These are phyloP conservation scores for Alternaria sp. DNA, from an alignment of 2,329 filamentous ascomycete species.

Conservation along the genomic window DNA sequence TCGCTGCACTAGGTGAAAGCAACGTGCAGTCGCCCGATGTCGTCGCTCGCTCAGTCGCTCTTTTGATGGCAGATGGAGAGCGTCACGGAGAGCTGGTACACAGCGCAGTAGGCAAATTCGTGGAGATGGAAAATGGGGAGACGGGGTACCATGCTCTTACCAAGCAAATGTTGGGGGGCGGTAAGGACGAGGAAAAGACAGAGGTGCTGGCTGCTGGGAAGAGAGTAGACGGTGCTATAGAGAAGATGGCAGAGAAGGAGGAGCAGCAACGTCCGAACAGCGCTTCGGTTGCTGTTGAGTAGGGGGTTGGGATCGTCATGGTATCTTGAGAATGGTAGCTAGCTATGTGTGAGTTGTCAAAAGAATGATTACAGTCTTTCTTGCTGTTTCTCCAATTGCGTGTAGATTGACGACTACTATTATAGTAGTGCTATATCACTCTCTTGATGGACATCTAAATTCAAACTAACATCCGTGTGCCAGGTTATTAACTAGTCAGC, in stretches of 20 bases:
- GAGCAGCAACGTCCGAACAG: background rate
- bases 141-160: conserved; percentile 31
- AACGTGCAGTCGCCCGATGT: conserved; percentile 36
- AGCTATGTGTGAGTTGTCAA: background rate
- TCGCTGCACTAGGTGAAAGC: conserved; percentile 28
- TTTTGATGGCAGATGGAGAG: conserved; percentile 41
- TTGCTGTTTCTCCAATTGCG: too few species aligned
- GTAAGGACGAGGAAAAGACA: conserved; percentile 6
- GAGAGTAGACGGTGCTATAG: conserved; percentile 3
- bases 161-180: conserved; percentile 28
- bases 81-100: conserved; percentile 43
- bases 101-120: conserved; percentile 34
- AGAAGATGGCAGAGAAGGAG: background rate
- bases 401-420: too few species aligned
- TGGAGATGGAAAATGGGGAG: conserved; percentile 43
- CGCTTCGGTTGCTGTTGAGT: background rate
- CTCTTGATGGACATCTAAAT: too few species aligned
- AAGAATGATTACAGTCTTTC: too few species aligned
- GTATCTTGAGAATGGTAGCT: background rate
- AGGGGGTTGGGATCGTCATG: background rate
- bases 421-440: too few species aligned
- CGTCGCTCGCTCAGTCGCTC: conserved; percentile 32
- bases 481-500: too few species aligned
- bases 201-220: conserved; percentile 10
- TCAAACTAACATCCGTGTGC: too few species aligned